phyloP scores from a whole-genome alignment of 1,139 yeast genomes.

The Diutina mesorugosa region DNA sequence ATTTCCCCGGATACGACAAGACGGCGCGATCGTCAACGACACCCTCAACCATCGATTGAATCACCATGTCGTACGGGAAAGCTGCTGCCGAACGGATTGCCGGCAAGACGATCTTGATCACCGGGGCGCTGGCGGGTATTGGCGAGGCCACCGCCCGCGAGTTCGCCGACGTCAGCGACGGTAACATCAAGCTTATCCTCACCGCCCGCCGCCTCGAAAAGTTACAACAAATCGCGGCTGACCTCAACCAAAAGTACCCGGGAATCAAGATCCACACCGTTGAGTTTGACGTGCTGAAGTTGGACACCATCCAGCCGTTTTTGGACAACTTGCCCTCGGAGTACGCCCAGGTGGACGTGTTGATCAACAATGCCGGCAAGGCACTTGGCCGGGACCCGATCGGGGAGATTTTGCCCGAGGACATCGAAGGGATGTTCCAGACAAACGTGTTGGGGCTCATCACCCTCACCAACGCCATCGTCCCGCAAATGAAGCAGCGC shows the following conservation, averaged over 20 bases:
- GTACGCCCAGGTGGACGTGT: slow-evolving; percentile 46
- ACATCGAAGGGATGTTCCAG: slow-evolving; percentile 50
- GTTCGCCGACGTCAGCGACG: slow-evolving; percentile 40
- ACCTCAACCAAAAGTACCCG: slow-evolving; percentile 33
- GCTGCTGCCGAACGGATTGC: slow-evolving; percentile 37
- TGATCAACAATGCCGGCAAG: slow-evolving; percentile 75
- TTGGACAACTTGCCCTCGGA: slow-evolving; percentile 37
- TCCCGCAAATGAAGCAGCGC: slow-evolving; percentile 49
- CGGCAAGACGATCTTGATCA: neutral
- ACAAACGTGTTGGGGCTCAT: slow-evolving; percentile 69
- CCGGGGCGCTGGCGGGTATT: slow-evolving; percentile 2
- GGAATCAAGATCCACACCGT: slow-evolving; percentile 33
- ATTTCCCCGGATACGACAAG: neutral
- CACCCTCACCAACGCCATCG: slow-evolving; percentile 51
- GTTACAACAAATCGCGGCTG: slow-evolving; percentile 31
- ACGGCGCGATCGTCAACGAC: neutral
- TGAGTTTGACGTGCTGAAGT: slow-evolving; percentile 50
- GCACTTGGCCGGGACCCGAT: slow-evolving; percentile 59
- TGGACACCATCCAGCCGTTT: slow-evolving; percentile 37
- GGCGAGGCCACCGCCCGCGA: slow-evolving; percentile 1
- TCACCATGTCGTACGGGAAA: slow-evolving; percentile 34
- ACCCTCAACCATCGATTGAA: neutral
- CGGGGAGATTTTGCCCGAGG: slow-evolving; percentile 41
- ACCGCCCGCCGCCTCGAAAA: slow-evolving; percentile 59
- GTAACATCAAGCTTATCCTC: slow-evolving; percentile 49